Base-by-base conservation (phyloP, 2,329 filamentous ascomycete species). In the Fusarium sp. region DNA sequence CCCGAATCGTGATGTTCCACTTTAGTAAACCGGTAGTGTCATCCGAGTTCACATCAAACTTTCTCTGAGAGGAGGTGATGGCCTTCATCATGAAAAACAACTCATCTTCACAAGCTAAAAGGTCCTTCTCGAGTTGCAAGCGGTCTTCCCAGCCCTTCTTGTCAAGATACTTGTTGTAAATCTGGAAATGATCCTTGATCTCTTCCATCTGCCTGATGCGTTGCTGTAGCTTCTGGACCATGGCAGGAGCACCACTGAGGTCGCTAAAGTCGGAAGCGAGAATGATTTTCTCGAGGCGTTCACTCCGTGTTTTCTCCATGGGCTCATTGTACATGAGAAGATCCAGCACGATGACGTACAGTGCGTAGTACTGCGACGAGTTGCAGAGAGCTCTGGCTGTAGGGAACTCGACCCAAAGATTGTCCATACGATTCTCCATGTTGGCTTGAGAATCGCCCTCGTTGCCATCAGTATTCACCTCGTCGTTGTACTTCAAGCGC, bases 71-170 rank as follows among this genome's bases (percentile, higher is more conserved):
- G 4, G 94, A 96, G 2, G 96, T 99, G 76, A 99, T 99, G 39
- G 96, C 96, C 75, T 99, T 98, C 96, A 99, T 98, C 83, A 99
- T 92, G 81, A 99, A 99, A 84, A 99, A 99, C 10, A 99, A 81
- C 78, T 99, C 96, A 74, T 99, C 96, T 77, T 98, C 96, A 74
- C 93, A 97, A 20, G 89, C 89, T 11, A 93, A 88, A 50, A 99
- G 83, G 76, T 99, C 96, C 51, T 92, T 90, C 76, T 99, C 96
- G 43, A 99, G 85, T n/a, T 90, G 82, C 61, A 97, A 84, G 33
- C 94, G 88, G 76, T 98, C 95, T 75, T 96, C 89, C 94, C 95
- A 98, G 15, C 94, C 94, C 75, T 92, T 89, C 73, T 90, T 90
- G 78, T 98, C 95, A 25, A 99, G 85, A 62, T 92, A 92, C 73